Evolutionary conservation across 2,329 filamentous ascomycete genomes (phyloP), one percentile per base, ranked within the genome.

Genomic region (Coniochaeta prunicola): DNA sequence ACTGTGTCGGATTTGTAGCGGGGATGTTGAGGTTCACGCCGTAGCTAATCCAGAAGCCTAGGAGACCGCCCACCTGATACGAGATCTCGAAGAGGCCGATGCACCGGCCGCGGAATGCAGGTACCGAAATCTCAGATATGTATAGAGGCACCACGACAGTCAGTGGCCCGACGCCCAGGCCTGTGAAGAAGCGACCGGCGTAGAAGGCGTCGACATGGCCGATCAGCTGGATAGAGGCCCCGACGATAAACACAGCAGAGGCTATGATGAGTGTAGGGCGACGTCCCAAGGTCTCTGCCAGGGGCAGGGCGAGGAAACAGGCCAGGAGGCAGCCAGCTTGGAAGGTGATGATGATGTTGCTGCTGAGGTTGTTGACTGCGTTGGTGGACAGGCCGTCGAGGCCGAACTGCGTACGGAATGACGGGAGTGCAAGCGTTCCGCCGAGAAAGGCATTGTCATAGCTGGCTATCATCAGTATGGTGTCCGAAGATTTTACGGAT

Each of bases 1-100:
- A 84, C 64, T 78, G 77, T 59, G 76, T 74, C 17, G 40, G 8
- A n/a, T n/a, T n/a, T 9, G 40, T n/a, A n/a, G 8, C 40, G 17
- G 40, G 40, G 40, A 48, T 7, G 40, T 48, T 9, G 15, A 48
- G 40, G 40, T n/a, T 48, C 17, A 48, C 40, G 40, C 40, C 40
- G 40, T 48, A 48, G 40, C 17, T 48, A 8, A 48, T 48, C 40
- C 40, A 48, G 40, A 48, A 48, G 7, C 40, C 40, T n/a, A 48
- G 17, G 7, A 48, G 40, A n/a, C 40, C 40, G 40, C 40, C 40
- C 9, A 48, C 8, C 40, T 48, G 40, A n/a, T 48, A 48, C 9
- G 40, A 9, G 7, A 48, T 48, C 40, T 48, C 40, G 40, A 48
- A 48, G 40, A 48, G 40, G 8, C 40, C 40, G 40, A 54, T 54